Evolutionary conservation across 352 stramenopile species (phyloP).

Genomic region (Phytophthora sansomeana): DNA sequence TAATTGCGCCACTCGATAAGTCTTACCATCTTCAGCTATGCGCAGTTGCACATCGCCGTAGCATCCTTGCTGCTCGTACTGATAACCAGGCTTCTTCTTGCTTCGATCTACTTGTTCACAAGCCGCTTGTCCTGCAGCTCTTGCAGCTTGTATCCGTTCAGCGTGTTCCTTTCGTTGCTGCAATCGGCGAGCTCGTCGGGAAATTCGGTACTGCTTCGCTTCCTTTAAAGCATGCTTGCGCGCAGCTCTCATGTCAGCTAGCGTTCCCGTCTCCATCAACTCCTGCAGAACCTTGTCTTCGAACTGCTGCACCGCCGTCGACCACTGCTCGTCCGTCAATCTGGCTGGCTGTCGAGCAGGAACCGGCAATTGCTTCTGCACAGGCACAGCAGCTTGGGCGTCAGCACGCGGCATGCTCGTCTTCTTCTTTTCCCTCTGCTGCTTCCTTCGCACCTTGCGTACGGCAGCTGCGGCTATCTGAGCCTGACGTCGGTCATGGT

Average conservation of each 20-base stretch:
- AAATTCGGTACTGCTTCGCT: background rate
- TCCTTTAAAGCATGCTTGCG: background rate
- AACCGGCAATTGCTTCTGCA: no score
- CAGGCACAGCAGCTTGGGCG: no score
- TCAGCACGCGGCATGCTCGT: no score
- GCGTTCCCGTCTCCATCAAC: background rate
- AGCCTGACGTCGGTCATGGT: no score
- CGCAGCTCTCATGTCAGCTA: background rate
- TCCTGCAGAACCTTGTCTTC: background rate
- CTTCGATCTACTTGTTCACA: no score
- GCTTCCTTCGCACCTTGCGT: no score
- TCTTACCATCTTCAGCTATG: background rate
- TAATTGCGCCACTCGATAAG: background rate
- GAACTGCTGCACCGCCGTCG: background rate
- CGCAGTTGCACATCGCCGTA: constrained; percentile 10
- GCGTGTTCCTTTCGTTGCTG: no score
- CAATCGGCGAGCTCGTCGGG: background rate
- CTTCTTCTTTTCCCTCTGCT: no score
- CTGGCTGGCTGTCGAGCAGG: no score
- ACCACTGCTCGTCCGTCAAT: background rate
- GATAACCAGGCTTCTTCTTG: background rate
- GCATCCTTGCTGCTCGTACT: background rate
- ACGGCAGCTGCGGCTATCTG: no score
- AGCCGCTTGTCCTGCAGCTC: no score
- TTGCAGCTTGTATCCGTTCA: no score